Evolutionary conservation across 805 yeast species (phyloP), one percentile per base, ranked within the genome.

Genomic region (Candida glaebosa): DNA sequence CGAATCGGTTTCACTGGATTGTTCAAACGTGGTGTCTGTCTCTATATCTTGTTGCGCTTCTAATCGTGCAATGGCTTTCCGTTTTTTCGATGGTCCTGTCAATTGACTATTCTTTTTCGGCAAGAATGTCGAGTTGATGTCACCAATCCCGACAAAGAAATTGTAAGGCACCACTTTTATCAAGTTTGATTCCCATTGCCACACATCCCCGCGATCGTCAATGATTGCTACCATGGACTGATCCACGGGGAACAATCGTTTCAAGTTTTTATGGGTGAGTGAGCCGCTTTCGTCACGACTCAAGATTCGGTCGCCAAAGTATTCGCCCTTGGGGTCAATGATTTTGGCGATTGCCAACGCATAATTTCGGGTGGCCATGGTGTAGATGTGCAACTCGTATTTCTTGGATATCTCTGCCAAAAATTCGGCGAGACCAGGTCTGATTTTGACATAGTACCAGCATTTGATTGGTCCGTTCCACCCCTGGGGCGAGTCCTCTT

Each of bases 131-230:
- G 96, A 87, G 56, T 93, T 93, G 56, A 93, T 93, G 67, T 93
- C 99, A 20, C 99, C 99, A 42, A 91, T 88, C 8, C 98, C 98
- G 28, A 90, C 95, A 54, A 93, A 93, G 54, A 93, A 93, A 58
- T 87, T 96, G 60, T 88, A 93, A 0, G 99, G 99, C 2, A 89
- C 84, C 4, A 91, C 98, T 62, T 91, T 87, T 44, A 93, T 80
- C 52, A 93, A 67, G 57, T 93, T 90, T 9, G 84, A 81, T 50
- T 88, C 86, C 99, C 99, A 93, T 56, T 86, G 87, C 99, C 99
- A 93, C 16, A 93, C 99, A 61, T 93, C 99, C 2, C 97, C 99
- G 58, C 99, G 77, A 61, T 93, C 99, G 61, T 93, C 99, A 45
- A 93, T 93, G 35, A 93, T 83, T 2, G 87, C 93, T 24, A 93